Percentiles rank a stretch among this genome's conserved stretches.
Evolutionary conservation across 208 protist genomes (phyloP).

Genomic region (Crithidia sp.): DNA sequence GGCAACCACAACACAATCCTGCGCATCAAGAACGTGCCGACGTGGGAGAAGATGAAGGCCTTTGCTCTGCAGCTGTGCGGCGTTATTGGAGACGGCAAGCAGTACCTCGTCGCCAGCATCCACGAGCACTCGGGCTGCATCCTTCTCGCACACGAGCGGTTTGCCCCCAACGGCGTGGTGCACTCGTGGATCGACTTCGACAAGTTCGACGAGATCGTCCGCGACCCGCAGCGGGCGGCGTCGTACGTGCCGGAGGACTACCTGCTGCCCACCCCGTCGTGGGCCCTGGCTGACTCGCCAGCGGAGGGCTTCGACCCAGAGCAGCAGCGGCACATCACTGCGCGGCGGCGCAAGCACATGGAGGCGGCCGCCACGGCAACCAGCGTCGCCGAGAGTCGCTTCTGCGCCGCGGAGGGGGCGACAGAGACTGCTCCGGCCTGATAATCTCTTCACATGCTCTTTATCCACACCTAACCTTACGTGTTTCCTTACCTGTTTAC

Average conservation of each 20-base stretch:
- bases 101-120: slow-evolving; percentile 78
- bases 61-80: slow-evolving; percentile 75
- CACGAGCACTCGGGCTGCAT: slow-evolving; percentile 93
- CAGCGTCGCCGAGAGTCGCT: slow-evolving; percentile 10
- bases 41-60: slow-evolving; percentile 84
- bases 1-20: slow-evolving; percentile 78
- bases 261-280: slow-evolving; percentile 73
- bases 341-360: slow-evolving; percentile 43
- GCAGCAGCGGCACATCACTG: slow-evolving; percentile 72
- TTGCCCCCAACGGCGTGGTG: slow-evolving; percentile 62
- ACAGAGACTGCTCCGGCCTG: not conserved
- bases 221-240: slow-evolving; percentile 33
- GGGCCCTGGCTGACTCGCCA: slow-evolving; percentile 67
- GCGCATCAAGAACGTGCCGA: slow-evolving; percentile 94
- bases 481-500: not conserved
- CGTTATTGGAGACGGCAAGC: slow-evolving; percentile 55
- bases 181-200: slow-evolving; percentile 92
- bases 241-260: slow-evolving; percentile 75
- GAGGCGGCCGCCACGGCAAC: not conserved
- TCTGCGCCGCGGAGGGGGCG: not conserved
- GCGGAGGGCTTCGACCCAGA: slow-evolving; percentile 88
- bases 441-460: not conserved
- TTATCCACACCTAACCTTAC: not conserved
- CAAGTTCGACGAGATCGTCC: slow-evolving; percentile 71
- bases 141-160: slow-evolving; percentile 78